phyloP scores from a whole-genome alignment of 2,329 filamentous ascomycete genomes.

The Aureobasidium sp. region DNA sequence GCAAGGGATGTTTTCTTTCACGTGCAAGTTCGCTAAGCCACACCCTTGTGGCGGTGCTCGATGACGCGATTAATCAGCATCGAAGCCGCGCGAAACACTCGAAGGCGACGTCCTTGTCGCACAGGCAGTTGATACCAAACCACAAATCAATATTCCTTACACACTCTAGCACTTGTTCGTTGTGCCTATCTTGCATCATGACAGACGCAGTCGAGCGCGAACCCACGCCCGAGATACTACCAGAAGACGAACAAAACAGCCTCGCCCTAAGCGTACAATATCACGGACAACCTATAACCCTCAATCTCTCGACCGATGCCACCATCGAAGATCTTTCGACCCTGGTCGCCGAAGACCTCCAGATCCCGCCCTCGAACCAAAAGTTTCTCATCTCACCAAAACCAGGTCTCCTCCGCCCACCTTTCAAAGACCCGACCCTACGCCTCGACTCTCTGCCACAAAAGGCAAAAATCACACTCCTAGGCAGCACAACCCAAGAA shows the following conservation, averaged over 20 bases:
- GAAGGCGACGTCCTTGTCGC: not conserved
- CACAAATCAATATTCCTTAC: not conserved
- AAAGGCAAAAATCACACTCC: constrained; percentile 53
- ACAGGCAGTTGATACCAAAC: not conserved
- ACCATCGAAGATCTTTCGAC: constrained; percentile 52
- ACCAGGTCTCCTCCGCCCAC: constrained; percentile 54
- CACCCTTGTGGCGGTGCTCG: not conserved
- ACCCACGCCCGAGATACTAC: not conserved
- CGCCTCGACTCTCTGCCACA: constrained; percentile 41
- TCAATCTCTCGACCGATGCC: constrained; percentile 40
- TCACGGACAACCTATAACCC: constrained; percentile 43
- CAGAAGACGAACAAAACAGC: constrained; percentile 12
- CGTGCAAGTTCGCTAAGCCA: constrained; percentile 5
- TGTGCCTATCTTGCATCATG: not conserved
- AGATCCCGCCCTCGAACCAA: constrained; percentile 55
- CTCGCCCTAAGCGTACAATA: constrained; percentile 45
- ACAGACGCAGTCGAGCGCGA: not conserved
- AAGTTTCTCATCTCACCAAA: constrained; percentile 60
- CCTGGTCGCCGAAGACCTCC: constrained; percentile 48
- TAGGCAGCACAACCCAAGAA: constrained; percentile 56
- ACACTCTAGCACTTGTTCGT: not conserved
- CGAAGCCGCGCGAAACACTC: constrained; percentile 10
- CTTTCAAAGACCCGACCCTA: constrained; percentile 52
- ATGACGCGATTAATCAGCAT: constrained; percentile 12
- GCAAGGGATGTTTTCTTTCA: constrained; percentile 4